Base-by-base conservation (phyloP, 2,329 filamentous ascomycete species). In the Ophiosphaerella korrae region DNA sequence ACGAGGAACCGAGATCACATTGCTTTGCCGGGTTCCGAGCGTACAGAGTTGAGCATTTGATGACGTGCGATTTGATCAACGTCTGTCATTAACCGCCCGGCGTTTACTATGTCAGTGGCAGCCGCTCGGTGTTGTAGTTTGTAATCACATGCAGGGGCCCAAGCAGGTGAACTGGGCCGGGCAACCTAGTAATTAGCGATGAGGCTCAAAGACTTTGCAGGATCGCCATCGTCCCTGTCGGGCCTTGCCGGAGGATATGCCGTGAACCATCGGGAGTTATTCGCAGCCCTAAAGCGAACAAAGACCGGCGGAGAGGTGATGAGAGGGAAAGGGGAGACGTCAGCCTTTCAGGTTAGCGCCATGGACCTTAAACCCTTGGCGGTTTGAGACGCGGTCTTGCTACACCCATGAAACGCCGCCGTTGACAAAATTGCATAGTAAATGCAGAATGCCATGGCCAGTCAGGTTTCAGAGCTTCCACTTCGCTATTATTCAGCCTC, bases 371-470 rank as follows among this genome's bases (percentile, higher is more conserved):
- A 64, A 63, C 26, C 64, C 64, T 51, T 53, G 51, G 29, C 42
- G 52, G 40, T 63, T 64, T 54, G 61, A 35, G 48, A 41, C 42
- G 37, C 46, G 48, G 26, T 41, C 53, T 64, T 59, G 26, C 52
- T 50, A 71, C 69, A 62, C 49, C 36, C 58, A 61, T 71, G 62
- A 69, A 66, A 72, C 71, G 49, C 50, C 39, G 46, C 50, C 37
- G 45, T 48, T 52, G 52, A 44, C 52, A 48, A 40, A 52, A 60
- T 60, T 38, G 50, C 52, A 57, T 57, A 48, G 49, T 53, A 52
- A 65, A 61, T 49, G 42, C 52, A 45, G 43, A 58, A 46, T 49
- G 59, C 62, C 65, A 64, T 58, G 54, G 48, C 64, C 45, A 51
- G 35, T 58, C 47, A 50, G 41, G 70, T 72, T 72, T 72, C 70